These are phyloP conservation scores for Adansonia gregorii DNA, from an alignment of 441 rosid species.

Conservation along the genomic window DNA sequence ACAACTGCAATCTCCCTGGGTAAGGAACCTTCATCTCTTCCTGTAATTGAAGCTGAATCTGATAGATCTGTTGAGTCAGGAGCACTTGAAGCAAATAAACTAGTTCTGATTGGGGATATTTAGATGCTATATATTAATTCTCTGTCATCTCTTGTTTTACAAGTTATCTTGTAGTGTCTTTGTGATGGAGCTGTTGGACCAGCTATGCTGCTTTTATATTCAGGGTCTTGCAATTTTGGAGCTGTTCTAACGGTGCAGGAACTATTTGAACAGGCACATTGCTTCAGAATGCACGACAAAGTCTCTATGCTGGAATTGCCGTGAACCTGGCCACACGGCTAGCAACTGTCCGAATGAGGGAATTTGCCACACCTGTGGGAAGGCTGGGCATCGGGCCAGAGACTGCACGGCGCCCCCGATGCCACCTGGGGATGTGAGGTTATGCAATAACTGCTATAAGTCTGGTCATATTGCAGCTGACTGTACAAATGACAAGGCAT, in stretches of 20 bases:
- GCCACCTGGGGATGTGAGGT: conserved; percentile 73
- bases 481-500: conserved; percentile 77
- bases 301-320: conserved; percentile 77
- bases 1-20: conserved; percentile 97
- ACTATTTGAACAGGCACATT: conserved; percentile 57
- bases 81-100: neutral
- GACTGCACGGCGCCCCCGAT: conserved; percentile 65
- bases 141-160: neutral
- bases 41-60: neutral
- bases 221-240: neutral
- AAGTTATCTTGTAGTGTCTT: neutral
- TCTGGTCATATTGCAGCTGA: conserved; percentile 80
- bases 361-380: conserved; percentile 88
- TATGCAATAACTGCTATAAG: conserved; percentile 85
- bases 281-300: conserved; percentile 82
- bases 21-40: conserved; percentile 32
- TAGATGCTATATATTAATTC: neutral
- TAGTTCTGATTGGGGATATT: neutral
- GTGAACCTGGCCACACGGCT: conserved; percentile 81
- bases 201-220: conserved; percentile 5
- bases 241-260: neutral
- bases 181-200: neutral
- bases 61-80: conserved; percentile 1
- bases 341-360: conserved; percentile 74
- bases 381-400: conserved; percentile 78